Evolutionary conservation across 169 alveolate species (phyloP), one percentile per base, ranked within the genome.

Genomic region (Perkinsus marinus): DNA sequence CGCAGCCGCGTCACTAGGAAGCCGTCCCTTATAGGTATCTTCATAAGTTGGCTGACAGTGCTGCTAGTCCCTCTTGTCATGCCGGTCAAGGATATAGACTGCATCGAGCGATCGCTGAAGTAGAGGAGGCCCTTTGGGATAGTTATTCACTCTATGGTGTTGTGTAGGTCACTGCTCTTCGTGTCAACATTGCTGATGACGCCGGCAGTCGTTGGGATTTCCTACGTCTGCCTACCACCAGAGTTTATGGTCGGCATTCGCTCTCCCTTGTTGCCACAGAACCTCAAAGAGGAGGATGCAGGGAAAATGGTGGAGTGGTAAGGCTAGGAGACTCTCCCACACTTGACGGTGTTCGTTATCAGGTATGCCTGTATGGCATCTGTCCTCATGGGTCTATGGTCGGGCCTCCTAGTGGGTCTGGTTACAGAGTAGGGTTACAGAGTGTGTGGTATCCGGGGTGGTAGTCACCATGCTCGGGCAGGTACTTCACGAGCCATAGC

Each of bases 341-440:
- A 91, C 26, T 69, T 41, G 89, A 92, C 91, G 39, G 90, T 90
- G 2, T 93, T 93, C 22, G 94, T 95, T 39, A 93, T 94, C 43
- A 89, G 93, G 91, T 92, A 94, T 92, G 94, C 93, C 92, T 93
- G 94, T 68, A 94, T 95, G 47, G 93, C 94, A 37, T 96, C 97
- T 79, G 92, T 94, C 2, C 68, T 95, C 47, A 90, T 93, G 89
- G 97, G 97, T 46, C 93, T 96, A 37, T 94, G 96, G 96, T 92
- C 96, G 26, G 96, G 97, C 39, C 91, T 96, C 89, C 93, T 94
- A 39, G 94, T 96, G 90, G 97, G 97, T 30, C 91, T 92, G 68
- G 93, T 95, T 43, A 96, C 98, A 26, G 97, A 96, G 91, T 96
- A n/a, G n/a, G n/a, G n/a, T n/a, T n/a, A n/a, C n/a, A n/a, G n/a